phyloP scores from a whole-genome alignment of 2,329 filamentous ascomycete genomes.

The Talaromyces piceae region DNA sequence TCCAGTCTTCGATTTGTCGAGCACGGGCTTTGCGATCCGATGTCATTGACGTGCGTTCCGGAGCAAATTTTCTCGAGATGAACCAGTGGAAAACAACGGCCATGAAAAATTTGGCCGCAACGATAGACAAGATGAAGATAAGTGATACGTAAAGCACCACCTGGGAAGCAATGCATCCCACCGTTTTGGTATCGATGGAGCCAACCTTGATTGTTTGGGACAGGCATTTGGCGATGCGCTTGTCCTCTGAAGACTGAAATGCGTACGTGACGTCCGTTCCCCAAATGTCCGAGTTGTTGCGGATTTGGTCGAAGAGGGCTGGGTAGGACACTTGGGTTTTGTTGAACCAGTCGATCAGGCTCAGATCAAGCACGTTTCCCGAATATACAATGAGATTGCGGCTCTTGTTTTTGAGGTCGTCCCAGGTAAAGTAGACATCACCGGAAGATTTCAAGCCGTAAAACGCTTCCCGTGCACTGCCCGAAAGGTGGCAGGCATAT shows the following conservation, averaged over 20 bases:
- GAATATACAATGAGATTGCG: constrained; percentile 93
- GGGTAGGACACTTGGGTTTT: constrained; percentile 68
- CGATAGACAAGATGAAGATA: constrained; percentile 84
- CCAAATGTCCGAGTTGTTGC: constrained; percentile 61
- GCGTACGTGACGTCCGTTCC: constrained; percentile 85
- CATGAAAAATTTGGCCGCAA: constrained; percentile 76
- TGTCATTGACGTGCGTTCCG: constrained; percentile 74
- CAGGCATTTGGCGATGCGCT: constrained; percentile 76
- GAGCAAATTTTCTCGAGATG: constrained; percentile 75
- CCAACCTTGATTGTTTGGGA: constrained; percentile 94
- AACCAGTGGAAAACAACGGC: constrained; percentile 96
- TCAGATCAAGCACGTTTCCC: constrained; percentile 82
- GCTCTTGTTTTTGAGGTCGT: constrained; percentile 79
- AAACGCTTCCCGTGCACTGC: constrained; percentile 61
- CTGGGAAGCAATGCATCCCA: constrained; percentile 95
- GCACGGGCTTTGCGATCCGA: constrained; percentile 76
- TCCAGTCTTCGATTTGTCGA: constrained; percentile 95
- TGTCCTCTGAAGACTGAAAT: constrained; percentile 72
- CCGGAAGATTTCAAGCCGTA: constrained; percentile 65
- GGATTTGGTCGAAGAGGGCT: constrained; percentile 68
- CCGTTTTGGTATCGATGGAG: constrained; percentile 87
- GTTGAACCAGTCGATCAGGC: constrained; percentile 88
- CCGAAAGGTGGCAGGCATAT: constrained; percentile 80
- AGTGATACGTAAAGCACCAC: constrained; percentile 93
- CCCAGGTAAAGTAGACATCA: constrained; percentile 94